Evolutionary conservation across 306 rosid species (phyloP), one percentile per base, ranked within the genome.

Genomic region (Trifolium repens): DNA sequence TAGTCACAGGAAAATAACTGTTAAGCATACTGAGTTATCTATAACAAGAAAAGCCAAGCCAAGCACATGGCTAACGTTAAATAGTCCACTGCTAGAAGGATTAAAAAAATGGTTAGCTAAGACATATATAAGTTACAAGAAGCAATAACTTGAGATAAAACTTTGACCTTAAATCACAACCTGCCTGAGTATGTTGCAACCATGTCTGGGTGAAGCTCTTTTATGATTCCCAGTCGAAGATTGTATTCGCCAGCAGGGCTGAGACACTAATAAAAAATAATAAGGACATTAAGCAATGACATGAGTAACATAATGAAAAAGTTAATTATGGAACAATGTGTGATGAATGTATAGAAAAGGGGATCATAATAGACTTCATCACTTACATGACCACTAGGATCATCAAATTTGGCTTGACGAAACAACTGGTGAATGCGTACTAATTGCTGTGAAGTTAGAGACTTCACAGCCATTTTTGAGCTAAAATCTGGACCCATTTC

Each of bases 141-240:
- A 73, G 69, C 37, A 63, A 46, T 58, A 15, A 75, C 7, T 54
- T 69, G 62, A 61, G 74, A 17, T 17, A 67, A 73, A 73, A 79
- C 55, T 80, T 70, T 12, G 74, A 73, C 73, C 61, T 50, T 67
- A 42, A 81, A 62, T 40, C 67, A 85, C 89, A 83, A 94, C 98
- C 98, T 91, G 88, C 97, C 97, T 49, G 98, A 91, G 85, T 88
- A 94, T 76, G 98, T 94, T n/a, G 98, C 98, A 65, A 94, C 98
- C 93, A 94, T 84, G 81, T 94, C 97, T n/a, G 97, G 98, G 71
- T 94, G 97, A 77, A 91, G 89, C 88, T 94, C 98, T 86, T 94
- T 94, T 75, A 94, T 84, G 61, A 91, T 90, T 79, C 98, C 98
- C 65, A 94, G 90, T 24, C 98, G 97, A 74, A 94, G 98, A 84